phyloP scores from a whole-genome alignment of 1,284 basidiomycete species.

The Trametes hirsuta region DNA sequence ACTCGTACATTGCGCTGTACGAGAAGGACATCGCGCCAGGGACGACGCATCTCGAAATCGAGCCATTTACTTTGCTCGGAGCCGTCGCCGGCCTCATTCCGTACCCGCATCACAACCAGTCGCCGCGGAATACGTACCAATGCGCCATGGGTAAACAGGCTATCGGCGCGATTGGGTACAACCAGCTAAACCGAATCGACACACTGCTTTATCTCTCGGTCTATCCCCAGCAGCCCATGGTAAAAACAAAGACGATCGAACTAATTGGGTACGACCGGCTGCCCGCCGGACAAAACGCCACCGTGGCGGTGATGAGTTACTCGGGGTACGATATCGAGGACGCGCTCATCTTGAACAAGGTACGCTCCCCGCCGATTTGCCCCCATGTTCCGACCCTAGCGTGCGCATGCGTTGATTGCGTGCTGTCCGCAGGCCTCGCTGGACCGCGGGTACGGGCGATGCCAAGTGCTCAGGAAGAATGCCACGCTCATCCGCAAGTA shows the following conservation, averaged over 20 bases:
- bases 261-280: conserved; percentile 95
- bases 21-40: conserved; percentile 83
- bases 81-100: conserved; percentile 98
- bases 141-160: conserved; percentile 99
- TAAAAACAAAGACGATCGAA: conserved; percentile 98
- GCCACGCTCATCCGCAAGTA: conserved; percentile 94
- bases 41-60: conserved; percentile 97
- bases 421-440: conserved; percentile 71
- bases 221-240: conserved; percentile 99
- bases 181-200: conserved; percentile 97
- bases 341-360: conserved; percentile 95
- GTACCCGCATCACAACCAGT: conserved; percentile 99
- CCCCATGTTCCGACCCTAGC: background rate
- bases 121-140: conserved; percentile 98
- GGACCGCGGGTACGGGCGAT: conserved; percentile 96
- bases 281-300: conserved; percentile 98
- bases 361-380: conserved; percentile 32
- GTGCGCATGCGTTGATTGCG: conserved; percentile 4
- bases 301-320: conserved; percentile 98
- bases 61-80: conserved; percentile 97
- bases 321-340: conserved; percentile 99
- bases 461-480: conserved; percentile 97
- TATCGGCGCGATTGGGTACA: conserved; percentile 98
- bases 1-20: conserved; percentile 95
- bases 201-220: conserved; percentile 98